Conservation (phyloP, 2,329 filamentous ascomycete genomes). For the Claviceps quebecensis region DNA sequence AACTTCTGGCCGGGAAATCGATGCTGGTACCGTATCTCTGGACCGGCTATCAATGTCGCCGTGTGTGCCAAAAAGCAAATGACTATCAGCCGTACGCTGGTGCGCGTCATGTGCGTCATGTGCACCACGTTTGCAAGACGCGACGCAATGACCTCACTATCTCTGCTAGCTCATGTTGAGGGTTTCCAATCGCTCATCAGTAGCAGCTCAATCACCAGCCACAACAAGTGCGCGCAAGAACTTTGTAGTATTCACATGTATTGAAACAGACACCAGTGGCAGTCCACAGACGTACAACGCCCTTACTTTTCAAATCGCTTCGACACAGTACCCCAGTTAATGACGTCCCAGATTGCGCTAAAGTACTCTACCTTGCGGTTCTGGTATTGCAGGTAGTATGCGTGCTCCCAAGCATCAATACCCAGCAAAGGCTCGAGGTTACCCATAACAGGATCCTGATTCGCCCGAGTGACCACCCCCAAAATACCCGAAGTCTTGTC, state of each 20-base stretch:
- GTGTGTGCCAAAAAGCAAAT: background rate
- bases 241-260: conserved; percentile 1
- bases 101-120: background rate
- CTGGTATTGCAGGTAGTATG: conserved; percentile 91
- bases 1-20: background rate
- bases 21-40: background rate
- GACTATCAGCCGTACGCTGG: background rate
- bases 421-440: conserved; percentile 72
- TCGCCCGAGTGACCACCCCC: conserved; percentile 56
- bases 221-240: background rate
- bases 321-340: conserved; percentile 89
- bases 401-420: conserved; percentile 93
- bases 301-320: conserved; percentile 50
- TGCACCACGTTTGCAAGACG: background rate
- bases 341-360: conserved; percentile 79
- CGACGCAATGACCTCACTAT: too few relatives aligned
- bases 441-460: conserved; percentile 81
- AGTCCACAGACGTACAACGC: background rate
- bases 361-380: conserved; percentile 97
- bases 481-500: conserved; percentile 49
- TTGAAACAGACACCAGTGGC: background rate
- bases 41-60: background rate
- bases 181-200: too few relatives aligned
- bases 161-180: too few relatives aligned
- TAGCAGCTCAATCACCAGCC: background rate